Percentiles rank a stretch among this genome's conserved stretches.
These are phyloP conservation scores for Scalesia atractyloides DNA, from an alignment of 129 eudicot genomes.

Conservation along the genomic window DNA sequence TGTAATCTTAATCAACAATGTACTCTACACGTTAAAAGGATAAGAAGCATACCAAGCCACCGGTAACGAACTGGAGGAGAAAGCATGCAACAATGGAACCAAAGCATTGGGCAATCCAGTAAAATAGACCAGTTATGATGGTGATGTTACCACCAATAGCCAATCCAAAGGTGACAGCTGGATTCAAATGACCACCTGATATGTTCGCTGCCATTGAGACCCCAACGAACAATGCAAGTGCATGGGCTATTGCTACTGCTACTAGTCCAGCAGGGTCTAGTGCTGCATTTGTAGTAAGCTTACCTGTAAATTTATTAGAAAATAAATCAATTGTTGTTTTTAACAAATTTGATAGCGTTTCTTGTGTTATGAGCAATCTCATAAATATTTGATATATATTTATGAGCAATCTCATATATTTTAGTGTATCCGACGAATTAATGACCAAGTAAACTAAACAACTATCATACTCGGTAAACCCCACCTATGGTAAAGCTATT, in stretches of 20 bases:
- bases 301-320: constrained; percentile 30
- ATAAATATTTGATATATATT: background rate
- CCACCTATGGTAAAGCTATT: no score
- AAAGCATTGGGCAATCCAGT: constrained; percentile 56
- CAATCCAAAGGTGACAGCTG: constrained; percentile 70
- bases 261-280: constrained; percentile 57
- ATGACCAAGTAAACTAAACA: no score
- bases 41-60: constrained; percentile 44
- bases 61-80: constrained; percentile 55
- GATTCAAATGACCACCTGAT: constrained; percentile 72
- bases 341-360: no score
- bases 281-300: constrained; percentile 47
- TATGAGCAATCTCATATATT: no score
- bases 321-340: no score
- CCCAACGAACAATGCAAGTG: constrained; percentile 61
- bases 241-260: constrained; percentile 59
- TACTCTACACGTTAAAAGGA: background rate
- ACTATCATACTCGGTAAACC: no score
- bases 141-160: constrained; percentile 70
- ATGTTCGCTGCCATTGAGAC: constrained; percentile 66
- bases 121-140: constrained; percentile 55
- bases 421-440: no score
- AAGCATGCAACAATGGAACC: constrained; percentile 54
- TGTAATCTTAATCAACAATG: background rate
- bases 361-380: background rate